These are phyloP conservation scores for Penicillium sp. DNA, from an alignment of 2,329 filamentous ascomycete species.

Conservation along the genomic window DNA sequence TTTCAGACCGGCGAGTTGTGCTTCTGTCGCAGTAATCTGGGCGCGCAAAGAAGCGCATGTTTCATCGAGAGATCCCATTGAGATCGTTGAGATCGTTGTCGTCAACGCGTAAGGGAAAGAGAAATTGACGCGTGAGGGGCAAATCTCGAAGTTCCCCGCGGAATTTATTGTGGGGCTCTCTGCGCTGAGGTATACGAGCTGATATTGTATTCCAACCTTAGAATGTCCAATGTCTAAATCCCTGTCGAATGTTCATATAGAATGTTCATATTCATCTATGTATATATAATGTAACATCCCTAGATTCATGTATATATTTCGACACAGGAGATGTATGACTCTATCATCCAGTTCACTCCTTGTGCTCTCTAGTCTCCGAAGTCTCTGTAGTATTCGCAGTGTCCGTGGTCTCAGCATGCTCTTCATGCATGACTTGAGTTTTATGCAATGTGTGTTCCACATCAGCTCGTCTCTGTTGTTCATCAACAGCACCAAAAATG, in stretches of 20 bases:
- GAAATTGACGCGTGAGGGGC: not conserved
- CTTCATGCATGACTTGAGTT: slow-evolving; percentile 20
- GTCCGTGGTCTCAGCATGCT: slow-evolving; percentile 11
- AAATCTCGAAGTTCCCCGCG: slow-evolving; percentile 13
- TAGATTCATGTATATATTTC: too few relatives aligned
- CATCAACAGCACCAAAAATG: slow-evolving; percentile 28
- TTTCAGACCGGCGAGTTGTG: slow-evolving; percentile 33
- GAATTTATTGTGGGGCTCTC: slow-evolving; percentile 9
- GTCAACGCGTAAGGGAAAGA: not conserved
- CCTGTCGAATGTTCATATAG: too few relatives aligned
- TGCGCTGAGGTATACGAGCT: not conserved
- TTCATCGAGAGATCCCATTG: slow-evolving; percentile 19
- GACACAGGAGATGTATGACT: not conserved
- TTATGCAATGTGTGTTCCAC: slow-evolving; percentile 27
- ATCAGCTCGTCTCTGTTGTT: slow-evolving; percentile 21
- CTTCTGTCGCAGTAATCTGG: slow-evolving; percentile 38
- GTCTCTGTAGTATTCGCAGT: not conserved
- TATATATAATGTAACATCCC: not conserved
- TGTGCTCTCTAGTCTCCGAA: not conserved
- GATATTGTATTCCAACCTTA: too few relatives aligned
- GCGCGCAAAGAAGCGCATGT: slow-evolving; percentile 33
- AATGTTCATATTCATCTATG: not conserved
- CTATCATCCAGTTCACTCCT: not conserved
- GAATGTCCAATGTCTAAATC: not conserved
- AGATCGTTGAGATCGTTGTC: not conserved